phyloP scores from a whole-genome alignment of 2,329 filamentous ascomycete species.

The Sclerotinia sclerotiorum region DNA sequence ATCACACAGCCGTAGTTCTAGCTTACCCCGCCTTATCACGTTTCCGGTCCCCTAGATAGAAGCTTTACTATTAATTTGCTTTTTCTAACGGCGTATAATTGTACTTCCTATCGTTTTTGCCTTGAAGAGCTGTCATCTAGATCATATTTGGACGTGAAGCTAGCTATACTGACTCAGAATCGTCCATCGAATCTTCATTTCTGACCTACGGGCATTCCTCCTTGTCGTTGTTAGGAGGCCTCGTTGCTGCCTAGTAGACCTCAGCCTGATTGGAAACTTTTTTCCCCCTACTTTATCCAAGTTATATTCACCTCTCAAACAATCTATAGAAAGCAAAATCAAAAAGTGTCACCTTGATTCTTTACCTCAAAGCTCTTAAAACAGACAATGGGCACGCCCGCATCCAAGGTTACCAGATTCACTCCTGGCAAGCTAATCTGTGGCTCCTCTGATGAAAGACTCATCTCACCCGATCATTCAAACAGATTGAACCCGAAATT shows the following conservation, averaged over 20 bases:
- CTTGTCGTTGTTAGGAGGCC: too few relatives aligned
- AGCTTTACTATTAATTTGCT: not conserved
- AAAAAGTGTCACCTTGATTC: not conserved
- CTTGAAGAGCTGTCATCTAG: not conserved
- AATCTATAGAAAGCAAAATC: not conserved
- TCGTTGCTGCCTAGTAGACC: not conserved
- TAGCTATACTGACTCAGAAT: not conserved
- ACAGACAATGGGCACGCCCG: not conserved
- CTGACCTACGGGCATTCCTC: not conserved
- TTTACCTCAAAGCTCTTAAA: not conserved
- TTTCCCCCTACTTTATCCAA: not conserved
- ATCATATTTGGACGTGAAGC: not conserved
- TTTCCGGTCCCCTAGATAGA: not conserved
- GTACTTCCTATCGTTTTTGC: not conserved
- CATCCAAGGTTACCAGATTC: not conserved
- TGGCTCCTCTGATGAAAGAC: not conserved
- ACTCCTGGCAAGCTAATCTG: not conserved
- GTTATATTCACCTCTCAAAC: not conserved
- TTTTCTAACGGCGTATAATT: not conserved
- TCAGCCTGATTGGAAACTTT: not conserved
- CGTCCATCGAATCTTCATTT: not conserved
- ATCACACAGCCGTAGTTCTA: not conserved
- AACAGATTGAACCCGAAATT: not conserved
- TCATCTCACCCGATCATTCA: too few relatives aligned
- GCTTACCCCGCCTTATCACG: slow-evolving; percentile 6